Conservation (phyloP, 2,329 filamentous ascomycete species). For the Aspergillus tubingensis region DNA sequence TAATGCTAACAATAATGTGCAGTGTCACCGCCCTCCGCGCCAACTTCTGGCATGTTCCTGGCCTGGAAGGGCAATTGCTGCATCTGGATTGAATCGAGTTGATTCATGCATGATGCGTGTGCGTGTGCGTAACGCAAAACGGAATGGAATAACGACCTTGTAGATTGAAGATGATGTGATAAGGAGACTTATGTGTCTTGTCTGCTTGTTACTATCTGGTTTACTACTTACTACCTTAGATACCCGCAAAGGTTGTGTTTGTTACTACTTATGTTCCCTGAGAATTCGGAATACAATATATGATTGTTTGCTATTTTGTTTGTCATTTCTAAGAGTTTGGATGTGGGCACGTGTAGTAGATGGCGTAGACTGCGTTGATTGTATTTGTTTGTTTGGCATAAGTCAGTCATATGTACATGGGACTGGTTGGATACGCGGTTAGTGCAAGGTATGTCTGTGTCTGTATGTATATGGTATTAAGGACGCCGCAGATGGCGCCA, state of each 20-base stretch:
- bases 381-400: not conserved
- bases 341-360: not conserved
- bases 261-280: not conserved
- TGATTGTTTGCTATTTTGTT: not conserved
- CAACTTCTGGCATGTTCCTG: constrained; percentile 79
- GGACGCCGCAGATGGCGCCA: not conserved
- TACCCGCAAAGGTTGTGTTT: constrained; percentile 24
- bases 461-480: not conserved
- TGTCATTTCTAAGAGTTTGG: too few species aligned
- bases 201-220: not conserved
- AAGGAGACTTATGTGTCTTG: not conserved
- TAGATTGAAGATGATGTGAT: constrained; percentile 25
- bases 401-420: not conserved
- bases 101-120: not conserved
- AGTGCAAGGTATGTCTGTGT: too few species aligned
- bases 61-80: constrained; percentile 68
- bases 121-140: too few species aligned
- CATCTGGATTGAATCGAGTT: constrained; percentile 49
- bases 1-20: constrained; percentile 12
- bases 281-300: not conserved
- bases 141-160: too few species aligned
- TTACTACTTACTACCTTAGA: constrained; percentile 9
- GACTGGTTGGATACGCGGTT: not conserved
- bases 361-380: not conserved
- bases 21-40: constrained; percentile 82